A percentile compares a stretch with the other conserved stretches of the same genome.
phyloP scores from a whole-genome alignment of 2,329 filamentous ascomycete species.

The Furcasterigmium furcatum region DNA sequence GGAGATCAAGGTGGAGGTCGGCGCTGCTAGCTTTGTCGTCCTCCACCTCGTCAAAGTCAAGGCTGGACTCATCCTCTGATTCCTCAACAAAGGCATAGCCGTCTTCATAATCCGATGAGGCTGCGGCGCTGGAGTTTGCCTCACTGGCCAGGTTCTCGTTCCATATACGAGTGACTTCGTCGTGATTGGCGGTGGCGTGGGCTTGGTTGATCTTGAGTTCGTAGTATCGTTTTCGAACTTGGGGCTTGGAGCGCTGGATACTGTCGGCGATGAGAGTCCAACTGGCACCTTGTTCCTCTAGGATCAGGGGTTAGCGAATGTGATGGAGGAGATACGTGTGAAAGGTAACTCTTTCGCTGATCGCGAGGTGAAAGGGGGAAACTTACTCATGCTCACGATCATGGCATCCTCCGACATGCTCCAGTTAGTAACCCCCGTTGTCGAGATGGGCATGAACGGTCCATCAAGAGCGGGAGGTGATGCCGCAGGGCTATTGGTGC shows the following conservation, averaged over 20 bases:
- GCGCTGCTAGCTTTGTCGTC: not conserved
- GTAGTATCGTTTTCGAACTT: constrained; percentile 27
- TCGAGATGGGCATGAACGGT: not conserved
- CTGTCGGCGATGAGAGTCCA: constrained; percentile 25
- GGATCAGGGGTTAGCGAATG: not conserved
- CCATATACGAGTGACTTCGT: not conserved
- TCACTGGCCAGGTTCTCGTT: not conserved
- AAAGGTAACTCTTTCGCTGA: too few species aligned
- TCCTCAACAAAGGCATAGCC: constrained; percentile 5
- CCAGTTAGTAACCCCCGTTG: constrained; percentile 17
- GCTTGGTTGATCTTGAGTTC: constrained; percentile 20
- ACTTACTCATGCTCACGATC: constrained; percentile 28
- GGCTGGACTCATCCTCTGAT: not conserved
- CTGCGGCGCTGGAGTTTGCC: not conserved
- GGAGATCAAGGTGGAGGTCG: constrained; percentile 10
- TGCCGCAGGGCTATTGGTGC: not conserved
- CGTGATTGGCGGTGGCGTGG: constrained; percentile 1
- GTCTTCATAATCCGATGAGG: not conserved
- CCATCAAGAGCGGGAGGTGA: not conserved
- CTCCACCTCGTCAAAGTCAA: not conserved
- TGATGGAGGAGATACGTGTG: not conserved
- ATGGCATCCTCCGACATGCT: constrained; percentile 29
- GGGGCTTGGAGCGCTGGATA: constrained; percentile 20
- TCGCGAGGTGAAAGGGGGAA: too few species aligned
- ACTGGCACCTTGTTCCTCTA: constrained; percentile 4